These are phyloP conservation scores for Zanthoxylum bungeanum DNA, from an alignment of 345 rosid genomes.

Conservation along the genomic window DNA sequence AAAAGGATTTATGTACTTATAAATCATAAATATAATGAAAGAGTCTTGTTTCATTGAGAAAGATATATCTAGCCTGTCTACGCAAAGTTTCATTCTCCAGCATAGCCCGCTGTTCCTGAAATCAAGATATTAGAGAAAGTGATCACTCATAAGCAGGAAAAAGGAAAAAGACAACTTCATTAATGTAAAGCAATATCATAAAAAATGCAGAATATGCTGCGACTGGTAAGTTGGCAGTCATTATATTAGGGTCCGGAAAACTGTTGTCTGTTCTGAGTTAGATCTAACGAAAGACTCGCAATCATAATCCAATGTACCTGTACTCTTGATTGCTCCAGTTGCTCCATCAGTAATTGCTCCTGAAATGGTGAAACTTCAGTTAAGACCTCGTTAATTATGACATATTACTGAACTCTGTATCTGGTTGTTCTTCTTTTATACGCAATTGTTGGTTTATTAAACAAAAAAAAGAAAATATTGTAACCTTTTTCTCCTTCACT, in stretches of 20 bases:
- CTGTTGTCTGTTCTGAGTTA: not conserved
- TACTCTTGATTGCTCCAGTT: constrained; percentile 73
- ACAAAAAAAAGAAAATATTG: not conserved
- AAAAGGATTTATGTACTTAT: not conserved
- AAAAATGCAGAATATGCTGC: not conserved
- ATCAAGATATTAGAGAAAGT: constrained; percentile 12
- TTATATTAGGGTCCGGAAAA: not conserved
- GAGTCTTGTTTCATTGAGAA: constrained; percentile 8
- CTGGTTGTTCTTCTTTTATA: not conserved
- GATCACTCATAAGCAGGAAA: not conserved
- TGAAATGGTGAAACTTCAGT: constrained; percentile 33
- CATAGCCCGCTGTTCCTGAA: constrained; percentile 74
- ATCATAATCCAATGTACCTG: constrained; percentile 42
- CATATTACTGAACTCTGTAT: not conserved
- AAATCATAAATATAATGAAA: not conserved
- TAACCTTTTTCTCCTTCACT: constrained; percentile 79
- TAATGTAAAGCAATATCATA: not conserved
- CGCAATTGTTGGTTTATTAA: not conserved
- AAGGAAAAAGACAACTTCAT: not conserved
- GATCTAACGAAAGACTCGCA: constrained; percentile 7
- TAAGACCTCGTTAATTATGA: constrained; percentile 11
- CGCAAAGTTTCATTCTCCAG: constrained; percentile 89
- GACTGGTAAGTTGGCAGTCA: not conserved
- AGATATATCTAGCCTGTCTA: constrained; percentile 53
- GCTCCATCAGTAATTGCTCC: constrained; percentile 70